phyloP scores from a whole-genome alignment of 2,329 filamentous ascomycete genomes.

The Hymenoscyphus fraxineus region DNA sequence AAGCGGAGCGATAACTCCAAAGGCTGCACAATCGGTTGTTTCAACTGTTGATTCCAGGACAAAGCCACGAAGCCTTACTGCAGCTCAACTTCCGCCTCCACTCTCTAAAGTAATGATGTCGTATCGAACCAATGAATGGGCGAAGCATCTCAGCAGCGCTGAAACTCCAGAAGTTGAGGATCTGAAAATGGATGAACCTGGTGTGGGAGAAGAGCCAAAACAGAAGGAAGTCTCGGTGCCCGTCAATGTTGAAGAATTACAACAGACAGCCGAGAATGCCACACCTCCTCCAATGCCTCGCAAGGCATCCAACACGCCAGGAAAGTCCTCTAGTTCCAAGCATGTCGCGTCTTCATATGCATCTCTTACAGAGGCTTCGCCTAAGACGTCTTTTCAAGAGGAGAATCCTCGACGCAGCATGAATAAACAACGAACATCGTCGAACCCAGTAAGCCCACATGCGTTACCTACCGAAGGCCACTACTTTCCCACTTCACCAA shows the following conservation, averaged over 20 bases:
- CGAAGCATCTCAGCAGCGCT: constrained; percentile 77
- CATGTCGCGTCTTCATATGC: not conserved
- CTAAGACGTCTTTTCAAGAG: constrained; percentile 10
- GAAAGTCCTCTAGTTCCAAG: constrained; percentile 2
- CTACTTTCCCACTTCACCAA: constrained; percentile 11
- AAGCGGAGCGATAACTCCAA: constrained; percentile 20
- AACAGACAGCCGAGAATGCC: constrained; percentile 51
- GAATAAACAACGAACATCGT: constrained; percentile 32
- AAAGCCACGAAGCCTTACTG: constrained; percentile 48
- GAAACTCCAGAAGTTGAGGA: constrained; percentile 67
- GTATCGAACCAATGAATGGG: constrained; percentile 94
- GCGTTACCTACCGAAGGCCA: constrained; percentile 35
- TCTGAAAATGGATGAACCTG: constrained; percentile 46
- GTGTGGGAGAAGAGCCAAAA: constrained; percentile 33
- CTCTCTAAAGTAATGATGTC: constrained; percentile 74
- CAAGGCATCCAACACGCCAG: not conserved
- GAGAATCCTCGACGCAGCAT: constrained; percentile 12
- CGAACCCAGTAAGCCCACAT: constrained; percentile 33
- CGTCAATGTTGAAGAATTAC: constrained; percentile 60
- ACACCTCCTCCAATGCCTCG: constrained; percentile 2
- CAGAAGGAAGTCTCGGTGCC: constrained; percentile 54
- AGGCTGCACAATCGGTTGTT: constrained; percentile 34
- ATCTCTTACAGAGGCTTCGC: constrained; percentile 10
- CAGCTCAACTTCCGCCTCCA: constrained; percentile 62
- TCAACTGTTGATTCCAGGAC: constrained; percentile 40